Percentiles rank a stretch among this genome's conserved stretches.
Evolutionary conservation across 2,329 filamentous ascomycete genomes (phyloP).

Genomic region (Gaeumannomyces sp.): DNA sequence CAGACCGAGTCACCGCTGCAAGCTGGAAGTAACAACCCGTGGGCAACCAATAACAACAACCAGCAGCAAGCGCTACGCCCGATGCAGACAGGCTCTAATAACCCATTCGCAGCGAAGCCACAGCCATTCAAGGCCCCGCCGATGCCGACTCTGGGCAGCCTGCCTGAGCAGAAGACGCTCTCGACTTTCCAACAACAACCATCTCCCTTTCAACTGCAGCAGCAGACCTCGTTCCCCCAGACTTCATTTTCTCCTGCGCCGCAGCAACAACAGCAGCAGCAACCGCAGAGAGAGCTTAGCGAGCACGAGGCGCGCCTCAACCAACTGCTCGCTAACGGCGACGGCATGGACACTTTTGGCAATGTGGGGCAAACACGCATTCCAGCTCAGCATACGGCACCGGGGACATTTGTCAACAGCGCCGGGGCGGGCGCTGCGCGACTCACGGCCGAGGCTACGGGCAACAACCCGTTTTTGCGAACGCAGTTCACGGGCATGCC

Average conservation of each 20-base stretch:
- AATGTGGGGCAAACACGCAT: conserved; percentile 96
- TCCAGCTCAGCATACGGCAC: conserved; percentile 91
- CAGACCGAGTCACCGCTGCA: conserved; percentile 56
- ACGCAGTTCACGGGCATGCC: conserved; percentile 78
- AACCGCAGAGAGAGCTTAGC: conserved; percentile 48
- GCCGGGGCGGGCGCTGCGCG: conserved; percentile 73
- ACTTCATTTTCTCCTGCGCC: conserved; percentile 26
- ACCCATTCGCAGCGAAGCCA: conserved; percentile 76
- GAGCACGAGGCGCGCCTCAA: conserved; percentile 75
- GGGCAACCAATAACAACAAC: conserved; percentile 58
- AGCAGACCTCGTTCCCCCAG: conserved; percentile 21
- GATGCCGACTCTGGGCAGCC: conserved; percentile 64
- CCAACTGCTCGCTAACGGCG: conserved; percentile 74
- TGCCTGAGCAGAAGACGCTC: conserved; percentile 80
- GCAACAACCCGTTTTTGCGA: conserved; percentile 84
- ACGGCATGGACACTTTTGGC: conserved; percentile 94
- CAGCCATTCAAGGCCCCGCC: conserved; percentile 50
- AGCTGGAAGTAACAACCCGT: conserved; percentile 89
- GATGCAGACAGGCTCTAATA: conserved; percentile 91
- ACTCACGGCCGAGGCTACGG: conserved; percentile 64
- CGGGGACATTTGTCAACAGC: conserved; percentile 93
- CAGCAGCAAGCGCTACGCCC: conserved; percentile 64
- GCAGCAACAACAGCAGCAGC: conserved; percentile 39
- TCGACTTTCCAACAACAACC: conserved; percentile 46
- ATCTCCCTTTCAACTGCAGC: conserved; percentile 32